These are phyloP conservation scores for Lactarius pseudohatsudake DNA, from an alignment of 768 basidiomycete species.

Conservation along the genomic window DNA sequence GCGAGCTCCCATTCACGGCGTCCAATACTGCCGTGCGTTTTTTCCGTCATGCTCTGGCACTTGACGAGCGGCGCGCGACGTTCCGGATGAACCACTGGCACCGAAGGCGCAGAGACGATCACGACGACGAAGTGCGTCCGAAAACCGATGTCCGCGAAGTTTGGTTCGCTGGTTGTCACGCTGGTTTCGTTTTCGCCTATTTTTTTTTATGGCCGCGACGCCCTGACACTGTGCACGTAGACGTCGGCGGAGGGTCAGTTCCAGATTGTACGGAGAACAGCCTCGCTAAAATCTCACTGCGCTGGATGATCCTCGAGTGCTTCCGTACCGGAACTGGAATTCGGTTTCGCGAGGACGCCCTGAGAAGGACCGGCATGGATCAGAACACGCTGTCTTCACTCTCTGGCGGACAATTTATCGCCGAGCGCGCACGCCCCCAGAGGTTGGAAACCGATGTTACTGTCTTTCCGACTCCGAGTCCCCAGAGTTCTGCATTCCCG, in stretches of 20 bases:
- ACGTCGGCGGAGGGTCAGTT: slow-evolving; percentile 77
- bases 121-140: slow-evolving; percentile 37
- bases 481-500: background rate
- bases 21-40: slow-evolving; percentile 57
- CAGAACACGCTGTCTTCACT: background rate
- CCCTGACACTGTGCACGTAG: slow-evolving; percentile 36
- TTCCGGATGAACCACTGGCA: slow-evolving; percentile 42
- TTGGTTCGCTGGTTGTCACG: slow-evolving; percentile 78
- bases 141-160: slow-evolving; percentile 70
- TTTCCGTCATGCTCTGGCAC: slow-evolving; percentile 70
- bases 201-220: background rate
- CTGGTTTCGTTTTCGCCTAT: slow-evolving; percentile 44
- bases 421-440: background rate
- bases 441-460: background rate
- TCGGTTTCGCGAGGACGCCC: slow-evolving; percentile 35
- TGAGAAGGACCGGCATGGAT: background rate
- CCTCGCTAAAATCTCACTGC: slow-evolving; percentile 68
- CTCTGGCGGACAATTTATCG: background rate
- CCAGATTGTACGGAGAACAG: slow-evolving; percentile 53
- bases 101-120: slow-evolving; percentile 38
- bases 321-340: slow-evolving; percentile 48
- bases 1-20: slow-evolving; percentile 62
- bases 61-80: slow-evolving; percentile 66
- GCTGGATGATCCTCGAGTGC: slow-evolving; percentile 55
- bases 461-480: background rate